phyloP scores from a whole-genome alignment of 2,329 filamentous ascomycete species.

The Aureobasidium leucospermi region DNA sequence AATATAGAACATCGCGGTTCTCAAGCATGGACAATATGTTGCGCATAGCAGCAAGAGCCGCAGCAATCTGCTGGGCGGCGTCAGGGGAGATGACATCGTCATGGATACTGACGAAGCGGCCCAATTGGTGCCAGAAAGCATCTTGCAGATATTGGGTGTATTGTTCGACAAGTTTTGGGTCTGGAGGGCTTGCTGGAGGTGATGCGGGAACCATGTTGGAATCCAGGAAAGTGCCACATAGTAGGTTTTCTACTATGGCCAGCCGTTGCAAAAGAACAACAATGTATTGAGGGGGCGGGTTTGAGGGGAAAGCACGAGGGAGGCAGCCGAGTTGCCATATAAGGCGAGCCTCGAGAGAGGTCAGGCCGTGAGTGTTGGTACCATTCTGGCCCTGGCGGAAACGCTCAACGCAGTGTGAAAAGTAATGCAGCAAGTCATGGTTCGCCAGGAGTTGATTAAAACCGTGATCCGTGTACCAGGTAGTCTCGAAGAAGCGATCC shows the following conservation, averaged over 20 bases:
- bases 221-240: conserved; percentile 67
- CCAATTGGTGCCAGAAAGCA: conserved; percentile 72
- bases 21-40: conserved; percentile 70
- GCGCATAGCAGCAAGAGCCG: conserved; percentile 55
- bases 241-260: conserved; percentile 65
- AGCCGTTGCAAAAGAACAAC: conserved; percentile 60
- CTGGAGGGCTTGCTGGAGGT: conserved; percentile 26
- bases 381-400: conserved; percentile 20
- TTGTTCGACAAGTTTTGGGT: conserved; percentile 15
- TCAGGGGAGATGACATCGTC: conserved; percentile 38
- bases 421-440: conserved; percentile 50
- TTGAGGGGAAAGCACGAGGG: conserved; percentile 25
- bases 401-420: conserved; percentile 55
- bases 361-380: conserved; percentile 20
- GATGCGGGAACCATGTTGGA: conserved; percentile 46
- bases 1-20: conserved; percentile 86
- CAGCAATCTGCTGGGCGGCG: conserved; percentile 4
- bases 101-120: conserved; percentile 60
- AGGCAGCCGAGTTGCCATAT: conserved; percentile 54
- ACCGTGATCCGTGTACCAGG: conserved; percentile 59
- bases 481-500: conserved; percentile 70
- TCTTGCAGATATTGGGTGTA: conserved; percentile 24
- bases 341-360: conserved; percentile 52
- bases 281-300: conserved; percentile 30
- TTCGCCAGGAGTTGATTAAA: not conserved